Conservation (phyloP, 495 filamentous ascomycete genomes). For the Polyplosphaeria fusca region DNA sequence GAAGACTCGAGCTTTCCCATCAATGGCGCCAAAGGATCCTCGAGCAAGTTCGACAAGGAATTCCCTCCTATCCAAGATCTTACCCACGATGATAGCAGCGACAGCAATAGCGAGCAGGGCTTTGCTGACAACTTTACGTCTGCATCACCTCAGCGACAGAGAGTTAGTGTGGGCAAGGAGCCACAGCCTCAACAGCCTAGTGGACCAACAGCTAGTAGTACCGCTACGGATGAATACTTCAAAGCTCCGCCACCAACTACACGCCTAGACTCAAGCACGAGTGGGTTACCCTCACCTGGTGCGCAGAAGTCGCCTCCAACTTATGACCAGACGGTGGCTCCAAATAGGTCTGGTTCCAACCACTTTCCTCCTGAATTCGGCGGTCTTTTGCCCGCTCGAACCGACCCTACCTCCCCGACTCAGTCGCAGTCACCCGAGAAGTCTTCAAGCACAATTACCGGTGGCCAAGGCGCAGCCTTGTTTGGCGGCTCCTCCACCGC, state of each 20-base stretch:
- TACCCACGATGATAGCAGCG: constrained; percentile 68
- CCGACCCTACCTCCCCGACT: constrained; percentile 47
- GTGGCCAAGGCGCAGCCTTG: constrained; percentile 33
- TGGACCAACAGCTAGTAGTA: neutral
- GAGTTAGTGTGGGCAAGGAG: constrained; percentile 30
- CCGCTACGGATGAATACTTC: constrained; percentile 10
- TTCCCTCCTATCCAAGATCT: constrained; percentile 93
- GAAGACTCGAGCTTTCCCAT: constrained; percentile 26
- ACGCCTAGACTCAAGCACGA: constrained; percentile 32
- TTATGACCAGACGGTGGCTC: constrained; percentile 53
- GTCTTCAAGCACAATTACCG: constrained; percentile 24
- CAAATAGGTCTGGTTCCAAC: constrained; percentile 41
- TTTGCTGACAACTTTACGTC: constrained; percentile 93
- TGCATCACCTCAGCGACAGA: constrained; percentile 56
- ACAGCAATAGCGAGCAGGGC: constrained; percentile 73
- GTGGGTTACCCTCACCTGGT: constrained; percentile 49
- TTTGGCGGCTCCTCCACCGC: constrained; percentile 32
- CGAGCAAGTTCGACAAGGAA: constrained; percentile 58
- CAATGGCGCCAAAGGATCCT: constrained; percentile 24
- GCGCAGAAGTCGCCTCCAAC: constrained; percentile 64
- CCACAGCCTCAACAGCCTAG: constrained; percentile 25
- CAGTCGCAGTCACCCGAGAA: constrained; percentile 38
- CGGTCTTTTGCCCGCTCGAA: constrained; percentile 61
- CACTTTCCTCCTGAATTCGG: constrained; percentile 60
- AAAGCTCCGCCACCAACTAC: constrained; percentile 20